Evolutionary conservation across 1,139 yeast genomes (phyloP).

Genomic region (Lodderomyces pseudojiufengensis): DNA sequence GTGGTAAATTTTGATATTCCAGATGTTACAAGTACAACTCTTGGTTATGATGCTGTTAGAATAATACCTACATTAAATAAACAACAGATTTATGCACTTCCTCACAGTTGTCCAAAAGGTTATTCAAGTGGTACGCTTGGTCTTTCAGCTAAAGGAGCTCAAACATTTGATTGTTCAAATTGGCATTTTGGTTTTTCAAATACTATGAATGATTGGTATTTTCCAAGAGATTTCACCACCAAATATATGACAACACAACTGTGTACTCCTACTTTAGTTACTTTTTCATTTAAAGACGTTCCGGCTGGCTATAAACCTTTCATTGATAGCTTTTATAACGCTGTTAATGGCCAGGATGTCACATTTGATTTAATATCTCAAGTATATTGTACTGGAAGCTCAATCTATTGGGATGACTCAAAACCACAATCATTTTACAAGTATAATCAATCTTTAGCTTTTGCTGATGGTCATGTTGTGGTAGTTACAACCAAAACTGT

Average conservation of each 20-base stretch:
- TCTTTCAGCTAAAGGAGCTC: slow-evolving; percentile 8
- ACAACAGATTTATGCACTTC: slow-evolving; percentile 18
- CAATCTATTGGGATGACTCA: no score
- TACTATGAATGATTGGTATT: slow-evolving; percentile 21
- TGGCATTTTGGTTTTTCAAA: slow-evolving; percentile 20
- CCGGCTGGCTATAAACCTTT: slow-evolving; percentile 34
- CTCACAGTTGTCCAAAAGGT: slow-evolving; percentile 24
- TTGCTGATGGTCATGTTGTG: slow-evolving; percentile 21
- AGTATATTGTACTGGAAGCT: no score
- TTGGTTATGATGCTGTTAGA: slow-evolving; percentile 3
- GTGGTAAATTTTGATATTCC: slow-evolving; percentile 16
- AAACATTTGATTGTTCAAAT: slow-evolving; percentile 21
- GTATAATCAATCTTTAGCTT: slow-evolving; percentile 12
- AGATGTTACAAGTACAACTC: not conserved
- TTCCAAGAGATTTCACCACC: slow-evolving; percentile 13
- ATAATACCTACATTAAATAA: slow-evolving; percentile 16
- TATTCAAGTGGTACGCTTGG: slow-evolving; percentile 24
- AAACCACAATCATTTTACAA: slow-evolving; percentile 1
- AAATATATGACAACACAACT: slow-evolving; percentile 7
- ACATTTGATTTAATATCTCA: not conserved
- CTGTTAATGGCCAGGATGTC: slow-evolving; percentile 2
- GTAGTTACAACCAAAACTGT: slow-evolving; percentile 23
- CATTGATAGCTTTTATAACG: slow-evolving; percentile 17
- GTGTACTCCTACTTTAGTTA: slow-evolving; percentile 15
- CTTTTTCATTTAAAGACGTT: slow-evolving; percentile 18